These are phyloP conservation scores for Eucalyptus globulus DNA, from an alignment of 345 rosid genomes.

Conservation along the genomic window DNA sequence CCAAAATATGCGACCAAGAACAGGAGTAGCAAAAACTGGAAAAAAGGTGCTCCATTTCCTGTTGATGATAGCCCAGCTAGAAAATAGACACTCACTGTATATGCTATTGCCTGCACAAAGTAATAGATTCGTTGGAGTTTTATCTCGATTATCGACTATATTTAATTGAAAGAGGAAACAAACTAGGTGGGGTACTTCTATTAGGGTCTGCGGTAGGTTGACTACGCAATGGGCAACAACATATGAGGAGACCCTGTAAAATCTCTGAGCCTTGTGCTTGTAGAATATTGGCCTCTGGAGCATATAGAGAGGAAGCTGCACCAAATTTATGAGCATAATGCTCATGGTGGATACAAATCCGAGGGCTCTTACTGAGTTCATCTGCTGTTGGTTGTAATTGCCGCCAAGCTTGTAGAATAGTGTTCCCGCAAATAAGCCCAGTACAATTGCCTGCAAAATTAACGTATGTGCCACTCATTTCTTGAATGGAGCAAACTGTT, in stretches of 20 bases:
- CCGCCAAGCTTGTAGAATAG: conserved; percentile 13
- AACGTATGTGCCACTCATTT: background rate
- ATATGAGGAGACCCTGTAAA: conserved; percentile 20
- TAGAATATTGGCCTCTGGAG: conserved; percentile 16
- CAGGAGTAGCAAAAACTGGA: conserved; percentile 3
- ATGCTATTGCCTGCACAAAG: conserved; percentile 13
- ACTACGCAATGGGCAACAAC: conserved; percentile 14
- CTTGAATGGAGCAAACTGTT: background rate
- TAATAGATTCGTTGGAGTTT: background rate
- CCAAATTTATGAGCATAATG: conserved; percentile 23
- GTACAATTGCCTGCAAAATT: conserved; percentile 11
- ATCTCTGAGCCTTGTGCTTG: conserved; percentile 17
- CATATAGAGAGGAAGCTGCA: conserved; percentile 21
- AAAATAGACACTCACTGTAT: conserved; percentile 7
- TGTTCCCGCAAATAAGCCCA: conserved; percentile 12
- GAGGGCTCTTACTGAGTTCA: conserved; percentile 23
- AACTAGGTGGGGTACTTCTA: conserved; percentile 1
- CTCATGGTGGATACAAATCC: conserved; percentile 21
- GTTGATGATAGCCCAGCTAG: conserved; percentile 4
- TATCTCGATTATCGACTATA: background rate
- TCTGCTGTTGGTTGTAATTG: conserved; percentile 18
- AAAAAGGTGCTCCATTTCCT: conserved; percentile 5
- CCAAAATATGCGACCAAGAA: conserved; percentile 12
- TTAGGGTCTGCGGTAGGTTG: conserved; percentile 20
- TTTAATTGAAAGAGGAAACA: background rate